Evolutionary conservation across 495 filamentous ascomycete species (phyloP).

Genomic region (Podospora pseudocomata): DNA sequence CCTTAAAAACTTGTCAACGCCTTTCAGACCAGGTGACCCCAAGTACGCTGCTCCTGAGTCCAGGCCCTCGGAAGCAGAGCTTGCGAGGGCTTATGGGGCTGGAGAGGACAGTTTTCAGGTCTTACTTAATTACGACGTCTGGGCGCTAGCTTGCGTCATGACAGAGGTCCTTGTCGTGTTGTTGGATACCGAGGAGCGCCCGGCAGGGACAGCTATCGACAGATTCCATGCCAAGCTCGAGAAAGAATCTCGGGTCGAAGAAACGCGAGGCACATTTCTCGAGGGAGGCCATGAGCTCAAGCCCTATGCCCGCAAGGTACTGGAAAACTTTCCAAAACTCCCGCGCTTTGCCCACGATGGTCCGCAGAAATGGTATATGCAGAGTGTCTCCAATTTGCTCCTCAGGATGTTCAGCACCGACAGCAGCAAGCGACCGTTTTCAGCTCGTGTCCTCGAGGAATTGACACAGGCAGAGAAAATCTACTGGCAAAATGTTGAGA

Average conservation of each 20-base stretch:
- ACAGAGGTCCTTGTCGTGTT: neutral
- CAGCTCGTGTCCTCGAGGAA: neutral
- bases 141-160: conserved; percentile 4
- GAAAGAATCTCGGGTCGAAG: neutral
- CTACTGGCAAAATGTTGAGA: neutral
- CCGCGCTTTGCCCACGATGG: neutral
- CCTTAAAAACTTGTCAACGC: neutral
- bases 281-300: neutral
- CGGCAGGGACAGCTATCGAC: neutral
- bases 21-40: neutral
- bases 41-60: neutral
- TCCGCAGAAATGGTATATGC: neutral
- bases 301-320: neutral
- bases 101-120: neutral
- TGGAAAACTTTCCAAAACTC: neutral
- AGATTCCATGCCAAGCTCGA: neutral
- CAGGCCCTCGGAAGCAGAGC: neutral
- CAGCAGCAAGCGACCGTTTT: neutral
- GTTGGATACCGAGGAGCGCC: neutral
- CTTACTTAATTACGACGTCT: neutral
- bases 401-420: neutral
- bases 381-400: too few species aligned
- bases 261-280: neutral
- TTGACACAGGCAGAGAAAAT: neutral
- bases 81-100: neutral